These are phyloP conservation scores for Lichtheimia ramosa DNA, from an alignment of 371 early-diverging fungal species.

Conservation along the genomic window DNA sequence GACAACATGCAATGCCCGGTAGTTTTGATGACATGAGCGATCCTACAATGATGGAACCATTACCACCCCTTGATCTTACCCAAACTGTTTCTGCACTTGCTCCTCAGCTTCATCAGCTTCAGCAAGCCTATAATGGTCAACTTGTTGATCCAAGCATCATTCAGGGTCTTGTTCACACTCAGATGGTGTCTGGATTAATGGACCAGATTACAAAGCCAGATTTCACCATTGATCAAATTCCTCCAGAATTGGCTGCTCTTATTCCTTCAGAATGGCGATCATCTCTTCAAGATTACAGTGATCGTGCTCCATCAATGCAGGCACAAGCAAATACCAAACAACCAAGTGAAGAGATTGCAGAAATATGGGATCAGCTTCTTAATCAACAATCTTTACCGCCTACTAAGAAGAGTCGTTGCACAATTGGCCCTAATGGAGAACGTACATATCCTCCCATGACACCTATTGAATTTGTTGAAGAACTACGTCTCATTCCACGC, in stretches of 20 bases:
- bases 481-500: constrained; percentile 24
- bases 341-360: not conserved
- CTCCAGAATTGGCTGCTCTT: constrained; percentile 15
- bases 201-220: constrained; percentile 20
- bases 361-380: not conserved
- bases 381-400: not conserved
- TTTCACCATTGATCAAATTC: constrained; percentile 16
- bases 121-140: constrained; percentile 18
- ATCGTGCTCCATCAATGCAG: not conserved
- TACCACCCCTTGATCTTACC: constrained; percentile 13
- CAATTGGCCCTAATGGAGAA: constrained; percentile 5
- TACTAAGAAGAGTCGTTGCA: not conserved
- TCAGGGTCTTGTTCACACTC: constrained; percentile 27
- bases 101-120: constrained; percentile 26
- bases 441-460: constrained; percentile 40
- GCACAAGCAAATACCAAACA: not conserved
- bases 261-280: constrained; percentile 22
- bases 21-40: constrained; percentile 9
- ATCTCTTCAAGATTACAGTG: constrained; percentile 7
- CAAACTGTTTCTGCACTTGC: constrained; percentile 22
- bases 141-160: constrained; percentile 24
- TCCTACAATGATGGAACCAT: not conserved
- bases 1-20: constrained; percentile 14
- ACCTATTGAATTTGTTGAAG: constrained; percentile 29
- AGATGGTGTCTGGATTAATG: constrained; percentile 17